Evolutionary conservation across 169 alveolate species (phyloP).

Genomic region (Theileria orientalis): DNA sequence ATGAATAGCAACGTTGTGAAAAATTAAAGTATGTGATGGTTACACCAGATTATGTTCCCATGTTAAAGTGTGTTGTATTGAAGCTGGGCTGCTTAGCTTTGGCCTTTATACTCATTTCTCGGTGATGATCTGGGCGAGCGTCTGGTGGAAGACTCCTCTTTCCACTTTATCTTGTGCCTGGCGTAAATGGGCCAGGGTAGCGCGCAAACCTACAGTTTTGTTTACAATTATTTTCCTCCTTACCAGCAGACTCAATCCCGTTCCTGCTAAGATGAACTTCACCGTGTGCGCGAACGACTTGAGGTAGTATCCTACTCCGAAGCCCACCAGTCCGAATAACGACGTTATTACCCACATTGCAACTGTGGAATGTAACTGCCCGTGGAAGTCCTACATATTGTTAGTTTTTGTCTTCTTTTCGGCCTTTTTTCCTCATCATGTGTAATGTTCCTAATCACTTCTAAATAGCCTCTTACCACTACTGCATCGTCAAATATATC

Average conservation of each 20-base stretch:
- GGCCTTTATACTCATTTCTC: too few species aligned
- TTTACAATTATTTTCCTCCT: conserved; percentile 5
- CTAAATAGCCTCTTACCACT: neutral
- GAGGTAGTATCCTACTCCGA: conserved; percentile 29
- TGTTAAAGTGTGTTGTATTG: too few species aligned
- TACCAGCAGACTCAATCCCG: conserved; percentile 22
- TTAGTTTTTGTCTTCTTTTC: neutral
- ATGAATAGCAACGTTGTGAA: too few species aligned
- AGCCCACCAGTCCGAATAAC: conserved; percentile 32
- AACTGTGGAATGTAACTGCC: conserved; percentile 33
- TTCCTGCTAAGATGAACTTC: conserved; percentile 6
- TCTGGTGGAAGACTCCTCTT: too few species aligned
- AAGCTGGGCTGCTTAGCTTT: too few species aligned
- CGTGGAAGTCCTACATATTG: conserved; percentile 60
- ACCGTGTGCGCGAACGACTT: conserved; percentile 34
- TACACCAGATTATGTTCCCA: too few species aligned
- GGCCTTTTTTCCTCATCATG: neutral
- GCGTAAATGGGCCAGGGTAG: conserved; percentile 59
- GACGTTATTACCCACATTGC: conserved; percentile 8
- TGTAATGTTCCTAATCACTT: neutral
- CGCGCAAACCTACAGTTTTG: conserved; percentile 34
- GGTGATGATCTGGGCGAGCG: too few species aligned
- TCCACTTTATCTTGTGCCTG: conserved; percentile 43
- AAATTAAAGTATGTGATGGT: too few species aligned
- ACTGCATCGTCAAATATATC: conserved; percentile 1